These are phyloP conservation scores for Heliamphora exappendiculata DNA, from an alignment of 148 eudicot genomes.

Conservation along the genomic window DNA sequence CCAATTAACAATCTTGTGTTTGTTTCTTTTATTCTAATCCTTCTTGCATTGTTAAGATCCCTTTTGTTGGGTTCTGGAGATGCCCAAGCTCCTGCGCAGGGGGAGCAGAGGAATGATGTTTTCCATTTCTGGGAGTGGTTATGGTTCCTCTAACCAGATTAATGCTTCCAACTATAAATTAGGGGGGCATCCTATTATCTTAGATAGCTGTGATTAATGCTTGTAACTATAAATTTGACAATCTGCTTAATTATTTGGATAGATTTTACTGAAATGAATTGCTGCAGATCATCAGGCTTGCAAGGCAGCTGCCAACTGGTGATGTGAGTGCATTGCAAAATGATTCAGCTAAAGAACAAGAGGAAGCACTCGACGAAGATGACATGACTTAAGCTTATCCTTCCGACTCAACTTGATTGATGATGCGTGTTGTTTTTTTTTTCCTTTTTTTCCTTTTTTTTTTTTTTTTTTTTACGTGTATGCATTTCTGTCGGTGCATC, in stretches of 20 bases:
- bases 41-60: background rate
- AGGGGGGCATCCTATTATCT: background rate
- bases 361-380: conserved; percentile 66
- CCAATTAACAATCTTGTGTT: background rate
- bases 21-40: background rate
- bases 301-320: conserved; percentile 77
- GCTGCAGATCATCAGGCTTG: conserved; percentile 60
- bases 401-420: background rate
- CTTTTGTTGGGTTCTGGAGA: background rate
- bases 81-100: background rate
- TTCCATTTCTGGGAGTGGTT: background rate
- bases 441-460: background rate
- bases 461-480: background rate
- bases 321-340: conserved; percentile 41
- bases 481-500: too few species aligned
- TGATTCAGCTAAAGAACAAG: conserved; percentile 29
- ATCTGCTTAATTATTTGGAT: background rate
- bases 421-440: too few species aligned
- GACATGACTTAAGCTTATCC: conserved; percentile 50
- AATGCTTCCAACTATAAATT: too few species aligned
- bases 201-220: background rate
- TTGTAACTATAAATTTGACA: background rate
- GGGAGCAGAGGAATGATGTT: background rate
- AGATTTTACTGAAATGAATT: background rate
- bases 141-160: too few species aligned